These are phyloP conservation scores for Gracilariopsis chorda DNA, from an alignment of 23 red algal genomes.

Conservation along the genomic window DNA sequence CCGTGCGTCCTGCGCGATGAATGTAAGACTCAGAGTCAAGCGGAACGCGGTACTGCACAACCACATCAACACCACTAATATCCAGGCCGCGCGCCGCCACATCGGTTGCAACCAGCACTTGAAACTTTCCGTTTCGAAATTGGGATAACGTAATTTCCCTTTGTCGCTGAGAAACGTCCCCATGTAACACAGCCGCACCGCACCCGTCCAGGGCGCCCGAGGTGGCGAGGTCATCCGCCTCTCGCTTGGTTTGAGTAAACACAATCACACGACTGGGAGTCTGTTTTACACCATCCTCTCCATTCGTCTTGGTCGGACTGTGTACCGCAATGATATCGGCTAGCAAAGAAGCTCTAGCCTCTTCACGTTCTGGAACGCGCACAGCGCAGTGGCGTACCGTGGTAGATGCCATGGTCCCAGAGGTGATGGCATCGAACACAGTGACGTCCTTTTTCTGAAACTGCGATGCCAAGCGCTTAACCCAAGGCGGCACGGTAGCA, in stretches of 20 bases:
- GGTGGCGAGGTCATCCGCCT: conserved; percentile 89
- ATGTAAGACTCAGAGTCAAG: conserved; percentile 86
- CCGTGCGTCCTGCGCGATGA: conserved; percentile 93
- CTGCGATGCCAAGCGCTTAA: conserved; percentile 81
- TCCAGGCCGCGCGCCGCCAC: conserved; percentile 97
- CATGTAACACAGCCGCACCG: conserved; percentile 91
- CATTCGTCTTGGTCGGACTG: not conserved
- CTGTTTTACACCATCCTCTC: not conserved
- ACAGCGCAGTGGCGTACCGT: conserved; percentile 93
- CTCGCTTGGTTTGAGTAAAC: conserved; percentile 93
- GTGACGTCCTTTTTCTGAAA: conserved; percentile 81
- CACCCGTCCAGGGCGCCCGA: conserved; percentile 73
- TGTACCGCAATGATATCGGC: conserved; percentile 82
- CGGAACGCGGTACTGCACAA: conserved; percentile 89
- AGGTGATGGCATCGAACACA: conserved; percentile 75
- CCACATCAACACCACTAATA: conserved; percentile 91
- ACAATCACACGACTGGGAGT: conserved; percentile 86
- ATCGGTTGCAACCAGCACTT: conserved; percentile 95
- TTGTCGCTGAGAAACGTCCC: conserved; percentile 92
- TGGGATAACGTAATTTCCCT: conserved; percentile 86
- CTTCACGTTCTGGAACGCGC: conserved; percentile 73
- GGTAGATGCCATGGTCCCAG: conserved; percentile 72
- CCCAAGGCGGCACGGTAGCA: conserved; percentile 94
- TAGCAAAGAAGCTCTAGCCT: conserved; percentile 66
- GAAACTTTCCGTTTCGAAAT: conserved; percentile 89